These are phyloP conservation scores for Gloeopeniophorella convolvens DNA, from an alignment of 768 basidiomycete species.

Conservation along the genomic window DNA sequence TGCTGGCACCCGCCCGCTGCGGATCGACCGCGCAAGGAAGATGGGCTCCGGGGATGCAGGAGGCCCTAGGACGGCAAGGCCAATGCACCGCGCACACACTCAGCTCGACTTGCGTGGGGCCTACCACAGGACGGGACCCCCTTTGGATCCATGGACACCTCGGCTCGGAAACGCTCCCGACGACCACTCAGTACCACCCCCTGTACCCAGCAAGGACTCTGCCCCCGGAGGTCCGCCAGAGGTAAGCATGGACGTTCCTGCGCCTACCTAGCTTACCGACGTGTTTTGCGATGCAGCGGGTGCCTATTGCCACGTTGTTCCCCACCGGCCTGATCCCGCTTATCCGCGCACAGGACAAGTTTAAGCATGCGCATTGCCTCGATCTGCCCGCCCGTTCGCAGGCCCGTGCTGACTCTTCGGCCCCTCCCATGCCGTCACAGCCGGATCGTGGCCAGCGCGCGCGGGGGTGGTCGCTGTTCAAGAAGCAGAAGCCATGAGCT, in stretches of 20 bases:
- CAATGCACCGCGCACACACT: slow-evolving; percentile 4
- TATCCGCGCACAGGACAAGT: slow-evolving; percentile 8
- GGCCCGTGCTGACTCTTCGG: not conserved
- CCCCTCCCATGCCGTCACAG: too few species aligned
- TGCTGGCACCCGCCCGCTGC: slow-evolving; percentile 4
- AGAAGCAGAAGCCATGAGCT: too few species aligned
- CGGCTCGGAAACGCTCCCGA: too few species aligned
- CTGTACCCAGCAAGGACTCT: too few species aligned
- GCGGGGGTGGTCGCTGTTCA: too few species aligned
- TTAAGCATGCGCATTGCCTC: slow-evolving; percentile 16
- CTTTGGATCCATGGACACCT: not conserved
- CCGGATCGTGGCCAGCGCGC: too few species aligned
- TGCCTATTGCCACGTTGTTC: slow-evolving; percentile 7
- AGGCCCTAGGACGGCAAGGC: too few species aligned
- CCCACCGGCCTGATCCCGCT: slow-evolving; percentile 9
- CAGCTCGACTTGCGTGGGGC: slow-evolving; percentile 7
- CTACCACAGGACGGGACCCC: not conserved
- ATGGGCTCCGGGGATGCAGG: too few species aligned
- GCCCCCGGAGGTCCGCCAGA: too few species aligned
- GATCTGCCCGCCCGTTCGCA: not conserved
- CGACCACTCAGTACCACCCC: too few species aligned
- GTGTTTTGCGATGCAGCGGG: not conserved
- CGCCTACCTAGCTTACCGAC: too few species aligned
- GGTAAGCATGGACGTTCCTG: not conserved
- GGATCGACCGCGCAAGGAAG: slow-evolving; percentile 9